These are phyloP conservation scores for Terana coerulea DNA, from an alignment of 768 basidiomycete genomes.

Conservation along the genomic window DNA sequence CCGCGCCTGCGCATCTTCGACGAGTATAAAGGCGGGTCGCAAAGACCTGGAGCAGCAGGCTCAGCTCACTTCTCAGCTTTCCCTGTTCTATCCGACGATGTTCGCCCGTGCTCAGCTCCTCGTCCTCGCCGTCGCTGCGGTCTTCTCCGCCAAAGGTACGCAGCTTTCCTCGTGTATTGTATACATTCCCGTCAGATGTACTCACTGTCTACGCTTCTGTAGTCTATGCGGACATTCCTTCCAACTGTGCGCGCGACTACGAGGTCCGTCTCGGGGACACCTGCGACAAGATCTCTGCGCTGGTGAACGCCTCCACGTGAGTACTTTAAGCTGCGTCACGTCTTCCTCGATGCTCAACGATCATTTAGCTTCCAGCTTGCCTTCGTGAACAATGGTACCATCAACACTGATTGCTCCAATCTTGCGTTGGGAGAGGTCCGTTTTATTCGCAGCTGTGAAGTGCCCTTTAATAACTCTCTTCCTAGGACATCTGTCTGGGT, in stretches of 20 bases:
- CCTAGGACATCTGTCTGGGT: constrained; percentile 52
- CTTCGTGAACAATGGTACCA: constrained; percentile 40
- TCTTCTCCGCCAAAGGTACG: background rate
- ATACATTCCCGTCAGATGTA: background rate
- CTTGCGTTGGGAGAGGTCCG: constrained; percentile 47
- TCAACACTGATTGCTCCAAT: constrained; percentile 55
- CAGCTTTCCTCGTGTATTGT: background rate
- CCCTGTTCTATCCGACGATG: too few relatives aligned
- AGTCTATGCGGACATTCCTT: constrained; percentile 6
- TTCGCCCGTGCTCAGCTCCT: background rate
- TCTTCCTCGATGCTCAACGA: background rate
- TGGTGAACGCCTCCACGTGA: constrained; percentile 45
- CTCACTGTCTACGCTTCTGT: background rate
- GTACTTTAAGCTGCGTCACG: background rate
- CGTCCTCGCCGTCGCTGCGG: background rate
- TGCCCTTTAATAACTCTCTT: background rate
- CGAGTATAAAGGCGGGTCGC: too few relatives aligned
- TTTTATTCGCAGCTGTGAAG: too few relatives aligned
- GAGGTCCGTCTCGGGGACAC: constrained; percentile 47
- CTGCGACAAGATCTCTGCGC: constrained; percentile 51
- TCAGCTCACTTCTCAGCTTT: too few relatives aligned
- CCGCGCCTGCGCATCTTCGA: too few relatives aligned
- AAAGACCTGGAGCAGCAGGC: too few relatives aligned
- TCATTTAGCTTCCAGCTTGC: constrained; percentile 53
- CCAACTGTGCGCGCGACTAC: constrained; percentile 46